A percentile compares a stretch with the other conserved stretches of the same genome.
These are phyloP conservation scores for Sistotremastrum suecicum DNA, from an alignment of 768 basidiomycete genomes.

Conservation along the genomic window DNA sequence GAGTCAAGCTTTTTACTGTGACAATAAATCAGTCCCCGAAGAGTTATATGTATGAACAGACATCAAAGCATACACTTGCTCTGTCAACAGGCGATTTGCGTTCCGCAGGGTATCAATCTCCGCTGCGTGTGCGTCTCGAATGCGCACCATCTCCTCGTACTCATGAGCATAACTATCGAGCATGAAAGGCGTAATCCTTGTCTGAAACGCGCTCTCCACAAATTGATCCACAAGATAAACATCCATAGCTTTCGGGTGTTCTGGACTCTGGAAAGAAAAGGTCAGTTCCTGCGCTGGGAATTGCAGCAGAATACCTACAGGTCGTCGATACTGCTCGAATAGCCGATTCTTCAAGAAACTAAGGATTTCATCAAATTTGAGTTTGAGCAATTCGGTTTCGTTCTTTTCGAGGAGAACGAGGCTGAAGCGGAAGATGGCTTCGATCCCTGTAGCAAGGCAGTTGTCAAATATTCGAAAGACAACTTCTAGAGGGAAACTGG, in stretches of 20 bases:
- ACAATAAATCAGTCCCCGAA: slow-evolving; percentile 1
- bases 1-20: slow-evolving; percentile 67
- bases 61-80: slow-evolving; percentile 54
- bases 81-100: slow-evolving; percentile 59
- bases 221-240: slow-evolving; percentile 65
- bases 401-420: slow-evolving; percentile 78
- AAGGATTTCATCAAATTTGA: slow-evolving; percentile 89
- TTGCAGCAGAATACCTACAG: background rate
- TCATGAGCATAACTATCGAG: slow-evolving; percentile 81
- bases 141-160: slow-evolving; percentile 68
- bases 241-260: background rate
- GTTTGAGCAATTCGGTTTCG: slow-evolving; percentile 57
- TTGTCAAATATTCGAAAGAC: slow-evolving; percentile 97
- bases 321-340: slow-evolving; percentile 69
- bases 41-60: background rate
- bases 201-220: slow-evolving; percentile 71
- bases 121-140: slow-evolving; percentile 66
- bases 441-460: slow-evolving; percentile 91
- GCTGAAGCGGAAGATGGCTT: slow-evolving; percentile 93
- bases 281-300: background rate
- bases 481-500: slow-evolving; percentile 83
- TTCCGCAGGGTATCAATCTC: slow-evolving; percentile 76
- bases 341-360: slow-evolving; percentile 68
- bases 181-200: slow-evolving; percentile 92
- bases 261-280: background rate